Evolutionary conservation across 2,329 filamentous ascomycete species (phyloP).

Genomic region (Cercospora nicotianae): DNA sequence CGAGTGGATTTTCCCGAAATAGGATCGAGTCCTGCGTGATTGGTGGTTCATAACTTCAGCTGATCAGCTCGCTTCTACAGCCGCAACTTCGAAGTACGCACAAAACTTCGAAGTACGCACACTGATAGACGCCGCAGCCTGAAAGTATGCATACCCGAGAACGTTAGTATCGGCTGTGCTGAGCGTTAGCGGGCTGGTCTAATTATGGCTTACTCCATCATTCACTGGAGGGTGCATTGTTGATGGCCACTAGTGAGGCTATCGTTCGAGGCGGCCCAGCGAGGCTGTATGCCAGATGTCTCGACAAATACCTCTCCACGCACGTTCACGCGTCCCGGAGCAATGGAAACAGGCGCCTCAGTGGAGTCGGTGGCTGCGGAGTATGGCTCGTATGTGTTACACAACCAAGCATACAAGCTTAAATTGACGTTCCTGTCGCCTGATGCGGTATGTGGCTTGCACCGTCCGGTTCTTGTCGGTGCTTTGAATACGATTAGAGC

Average conservation of each 20-base stretch:
- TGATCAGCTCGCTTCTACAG: background rate
- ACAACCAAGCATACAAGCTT: constrained; percentile 7
- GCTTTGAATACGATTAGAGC: background rate
- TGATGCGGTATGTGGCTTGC: constrained; percentile 1
- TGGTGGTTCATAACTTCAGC: background rate
- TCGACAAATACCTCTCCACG: background rate
- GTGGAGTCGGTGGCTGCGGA: background rate
- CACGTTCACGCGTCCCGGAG: background rate
- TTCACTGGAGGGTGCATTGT: background rate
- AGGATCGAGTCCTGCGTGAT: background rate
- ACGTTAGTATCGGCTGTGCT: background rate
- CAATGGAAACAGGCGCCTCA: background rate
- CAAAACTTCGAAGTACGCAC: background rate
- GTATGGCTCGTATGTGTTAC: constrained; percentile 3
- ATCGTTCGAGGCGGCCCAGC: background rate
- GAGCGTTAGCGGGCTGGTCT: background rate
- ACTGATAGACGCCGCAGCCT: background rate
- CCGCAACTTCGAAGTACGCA: background rate
- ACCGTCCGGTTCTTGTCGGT: background rate
- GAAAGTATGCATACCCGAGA: background rate
- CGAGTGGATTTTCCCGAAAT: background rate
- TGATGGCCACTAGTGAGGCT: background rate
- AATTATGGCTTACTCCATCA: background rate
- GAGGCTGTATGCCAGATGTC: background rate
- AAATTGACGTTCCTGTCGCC: constrained; percentile 6